A percentile compares a stretch with the other conserved stretches of the same genome.
Conservation (phyloP, 108 stramenopile genomes). For the Cyclostephanos invisitatus region DNA sequence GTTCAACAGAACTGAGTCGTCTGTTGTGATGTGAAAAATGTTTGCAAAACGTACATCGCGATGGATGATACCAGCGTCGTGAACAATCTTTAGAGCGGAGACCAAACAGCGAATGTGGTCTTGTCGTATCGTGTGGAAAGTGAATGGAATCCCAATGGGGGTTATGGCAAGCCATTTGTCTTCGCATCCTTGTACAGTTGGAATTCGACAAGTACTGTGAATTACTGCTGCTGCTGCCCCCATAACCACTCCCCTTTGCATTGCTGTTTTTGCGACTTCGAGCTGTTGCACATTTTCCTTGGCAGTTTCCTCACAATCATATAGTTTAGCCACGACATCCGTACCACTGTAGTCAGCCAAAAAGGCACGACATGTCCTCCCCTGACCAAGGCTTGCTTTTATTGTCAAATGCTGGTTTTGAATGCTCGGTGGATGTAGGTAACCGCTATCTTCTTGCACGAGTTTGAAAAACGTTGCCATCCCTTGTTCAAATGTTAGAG, state of each 20-base stretch:
- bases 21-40: conserved; percentile 8
- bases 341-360: conserved; percentile 12
- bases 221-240: conserved; percentile 2
- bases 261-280: conserved; percentile 9
- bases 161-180: conserved; percentile 6
- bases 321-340: conserved; percentile 14
- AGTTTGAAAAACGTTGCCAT: conserved; percentile 16
- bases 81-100: conserved; percentile 6
- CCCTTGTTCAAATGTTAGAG: conserved; percentile 8
- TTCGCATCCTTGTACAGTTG: conserved; percentile 14
- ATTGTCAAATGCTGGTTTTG: conserved; percentile 11
- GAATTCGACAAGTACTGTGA: conserved; percentile 13
- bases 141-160: conserved; percentile 13
- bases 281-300: conserved; percentile 13
- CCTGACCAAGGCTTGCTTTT: conserved; percentile 13
- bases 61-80: conserved; percentile 3
- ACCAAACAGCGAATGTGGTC: conserved; percentile 7
- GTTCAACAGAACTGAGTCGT: conserved; percentile 7
- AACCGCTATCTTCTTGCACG: conserved; percentile 14
- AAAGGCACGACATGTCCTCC: conserved; percentile 12
- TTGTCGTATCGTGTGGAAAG: conserved; percentile 8
- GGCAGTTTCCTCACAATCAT: conserved; percentile 10
- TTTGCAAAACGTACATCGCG: conserved; percentile 14
- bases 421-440: conserved; percentile 6
- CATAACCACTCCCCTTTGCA: background rate